Conservation (phyloP, 208 protist genomes). For the Trypanosoma cruzi region DNA sequence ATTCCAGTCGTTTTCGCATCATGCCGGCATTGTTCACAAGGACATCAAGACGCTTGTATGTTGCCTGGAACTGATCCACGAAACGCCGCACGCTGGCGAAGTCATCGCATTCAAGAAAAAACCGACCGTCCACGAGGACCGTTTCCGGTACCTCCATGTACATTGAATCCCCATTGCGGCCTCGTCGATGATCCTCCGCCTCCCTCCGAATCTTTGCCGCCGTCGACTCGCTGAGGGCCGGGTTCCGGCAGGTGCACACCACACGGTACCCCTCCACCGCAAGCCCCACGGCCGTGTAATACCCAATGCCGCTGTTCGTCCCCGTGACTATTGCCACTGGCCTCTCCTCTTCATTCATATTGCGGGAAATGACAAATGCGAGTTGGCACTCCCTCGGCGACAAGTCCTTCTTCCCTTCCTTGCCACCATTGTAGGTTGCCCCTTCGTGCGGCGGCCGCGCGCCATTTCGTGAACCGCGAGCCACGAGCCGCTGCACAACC, state of each 20-base stretch:
- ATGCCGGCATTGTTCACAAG: slow-evolving; percentile 90
- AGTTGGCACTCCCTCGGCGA: slow-evolving; percentile 15
- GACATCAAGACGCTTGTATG: slow-evolving; percentile 73
- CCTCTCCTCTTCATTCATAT: slow-evolving; percentile 53
- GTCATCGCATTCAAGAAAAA: slow-evolving; percentile 80
- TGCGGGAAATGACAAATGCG: slow-evolving; percentile 44
- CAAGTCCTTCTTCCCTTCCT: slow-evolving; percentile 15
- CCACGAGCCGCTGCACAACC: slow-evolving; percentile 45
- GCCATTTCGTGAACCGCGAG: slow-evolving; percentile 49
- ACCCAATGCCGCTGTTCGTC: slow-evolving; percentile 92
- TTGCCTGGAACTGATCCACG: slow-evolving; percentile 43
- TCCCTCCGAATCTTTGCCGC: slow-evolving; percentile 44
- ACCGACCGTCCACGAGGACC: slow-evolving; percentile 54
- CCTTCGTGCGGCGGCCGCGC: slow-evolving; percentile 30
- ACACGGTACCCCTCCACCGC: slow-evolving; percentile 79
- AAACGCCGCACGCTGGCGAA: slow-evolving; percentile 69
- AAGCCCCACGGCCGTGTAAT: slow-evolving; percentile 75
- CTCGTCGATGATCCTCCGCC: slow-evolving; percentile 36
- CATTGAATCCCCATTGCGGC: slow-evolving; percentile 16
- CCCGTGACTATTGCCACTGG: slow-evolving; percentile 90
- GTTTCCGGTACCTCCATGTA: slow-evolving; percentile 46
- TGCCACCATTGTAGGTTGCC: background rate
- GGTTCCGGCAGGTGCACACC: slow-evolving; percentile 77
- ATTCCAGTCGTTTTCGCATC: slow-evolving; percentile 58
- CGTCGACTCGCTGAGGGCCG: slow-evolving; percentile 50